Percentiles rank a stretch among this genome's conserved stretches.
These are phyloP conservation scores for Boletus smithii DNA, from an alignment of 1,284 basidiomycete genomes.

Conservation along the genomic window DNA sequence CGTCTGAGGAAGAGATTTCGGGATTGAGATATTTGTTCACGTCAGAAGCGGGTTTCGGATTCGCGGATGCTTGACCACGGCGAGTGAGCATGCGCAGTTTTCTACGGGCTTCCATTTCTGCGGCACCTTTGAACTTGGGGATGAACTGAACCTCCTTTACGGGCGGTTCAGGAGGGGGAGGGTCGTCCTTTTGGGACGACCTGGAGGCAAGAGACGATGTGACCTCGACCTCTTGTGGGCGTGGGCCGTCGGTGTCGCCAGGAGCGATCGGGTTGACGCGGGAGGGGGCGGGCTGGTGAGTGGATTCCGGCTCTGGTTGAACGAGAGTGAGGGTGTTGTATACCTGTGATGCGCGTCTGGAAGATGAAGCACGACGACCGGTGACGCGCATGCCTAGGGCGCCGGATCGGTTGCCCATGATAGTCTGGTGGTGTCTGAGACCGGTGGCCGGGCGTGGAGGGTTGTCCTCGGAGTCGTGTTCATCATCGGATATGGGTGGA, in stretches of 20 bases:
- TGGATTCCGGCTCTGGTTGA: conserved; percentile 14
- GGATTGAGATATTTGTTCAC: conserved; percentile 37
- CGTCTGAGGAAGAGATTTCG: conserved; percentile 53
- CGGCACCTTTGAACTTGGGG: conserved; percentile 71
- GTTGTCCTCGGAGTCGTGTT: conserved; percentile 40
- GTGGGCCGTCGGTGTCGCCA: conserved; percentile 13
- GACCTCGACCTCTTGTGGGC: conserved; percentile 11
- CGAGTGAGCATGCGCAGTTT: conserved; percentile 58
- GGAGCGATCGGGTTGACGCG: conserved; percentile 10
- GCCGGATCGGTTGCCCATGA: conserved; percentile 66
- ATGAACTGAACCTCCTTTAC: conserved; percentile 57
- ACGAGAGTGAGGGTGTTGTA: conserved; percentile 17
- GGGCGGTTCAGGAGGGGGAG: conserved; percentile 36
- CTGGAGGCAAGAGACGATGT: conserved; percentile 31
- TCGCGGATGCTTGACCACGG: conserved; percentile 38
- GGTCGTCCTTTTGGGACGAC: conserved; percentile 33
- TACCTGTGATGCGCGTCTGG: conserved; percentile 45
- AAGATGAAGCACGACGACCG: conserved; percentile 50
- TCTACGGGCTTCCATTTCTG: conserved; percentile 73
- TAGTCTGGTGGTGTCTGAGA: conserved; percentile 82
- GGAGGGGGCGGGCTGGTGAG: conserved; percentile 7
- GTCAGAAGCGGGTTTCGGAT: conserved; percentile 31
- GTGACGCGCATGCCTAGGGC: conserved; percentile 68
- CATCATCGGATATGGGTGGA: conserved; percentile 68
- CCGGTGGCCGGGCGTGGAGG: conserved; percentile 40